Conservation (phyloP, 163 green algal species). For the Chlamydomonas reinhardtii region DNA sequence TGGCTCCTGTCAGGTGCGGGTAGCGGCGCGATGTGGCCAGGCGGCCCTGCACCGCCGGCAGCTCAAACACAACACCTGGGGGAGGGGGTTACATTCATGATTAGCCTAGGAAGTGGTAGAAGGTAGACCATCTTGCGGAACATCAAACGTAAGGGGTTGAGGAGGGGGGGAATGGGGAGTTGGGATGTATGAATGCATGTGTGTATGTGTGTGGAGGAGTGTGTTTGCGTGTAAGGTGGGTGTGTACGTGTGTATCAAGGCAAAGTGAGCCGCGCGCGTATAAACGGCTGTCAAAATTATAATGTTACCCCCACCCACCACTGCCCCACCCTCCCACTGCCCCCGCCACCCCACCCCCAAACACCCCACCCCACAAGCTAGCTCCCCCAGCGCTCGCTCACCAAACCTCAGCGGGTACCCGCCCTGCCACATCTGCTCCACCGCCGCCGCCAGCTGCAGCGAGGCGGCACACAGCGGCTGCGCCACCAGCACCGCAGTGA, state of each 20-base stretch:
- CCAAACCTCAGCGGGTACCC: slow-evolving; percentile 50
- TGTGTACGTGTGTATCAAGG: too few species aligned
- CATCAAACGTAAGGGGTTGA: too few species aligned
- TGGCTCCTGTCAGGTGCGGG: neutral
- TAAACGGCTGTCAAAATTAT: too few species aligned
- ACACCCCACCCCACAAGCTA: neutral
- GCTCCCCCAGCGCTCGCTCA: neutral
- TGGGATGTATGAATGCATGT: too few species aligned
- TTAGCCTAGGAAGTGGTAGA: too few species aligned
- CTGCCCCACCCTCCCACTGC: neutral
- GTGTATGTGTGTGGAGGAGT: too few species aligned
- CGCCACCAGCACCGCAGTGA: slow-evolving; percentile 51
- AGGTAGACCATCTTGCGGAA: too few species aligned
- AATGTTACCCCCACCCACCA: too few species aligned
- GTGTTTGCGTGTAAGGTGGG: too few species aligned
- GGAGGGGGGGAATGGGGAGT: neutral
- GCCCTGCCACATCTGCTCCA: slow-evolving; percentile 34
- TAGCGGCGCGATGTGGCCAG: slow-evolving; percentile 7
- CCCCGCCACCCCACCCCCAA: neutral
- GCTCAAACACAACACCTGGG: slow-evolving; percentile 26
- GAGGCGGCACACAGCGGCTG: slow-evolving; percentile 45
- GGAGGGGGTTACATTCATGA: too few species aligned
- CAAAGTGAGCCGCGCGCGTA: too few species aligned
- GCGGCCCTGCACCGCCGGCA: slow-evolving; percentile 4
- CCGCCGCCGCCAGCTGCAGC: slow-evolving; percentile 13